Evolutionary conservation across 495 filamentous ascomycete species (phyloP), one percentile per base, ranked within the genome.

Genomic region (Penicillium tannophilum): DNA sequence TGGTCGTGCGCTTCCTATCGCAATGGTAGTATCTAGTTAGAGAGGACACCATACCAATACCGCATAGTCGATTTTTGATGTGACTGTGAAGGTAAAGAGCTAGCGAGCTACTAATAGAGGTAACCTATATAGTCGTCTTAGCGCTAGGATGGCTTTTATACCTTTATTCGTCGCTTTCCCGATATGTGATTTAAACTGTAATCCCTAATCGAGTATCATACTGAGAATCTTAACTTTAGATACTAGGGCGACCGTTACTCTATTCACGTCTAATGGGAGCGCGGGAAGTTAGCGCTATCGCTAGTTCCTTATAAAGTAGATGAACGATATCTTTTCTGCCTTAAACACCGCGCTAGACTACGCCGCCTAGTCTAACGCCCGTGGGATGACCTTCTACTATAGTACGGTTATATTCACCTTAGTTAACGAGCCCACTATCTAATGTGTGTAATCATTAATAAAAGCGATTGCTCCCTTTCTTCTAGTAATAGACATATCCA

Each of bases 401-500:
- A 23, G 44, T 54, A 19, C 43, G 46, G 42, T 49, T 28, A 28
- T 31, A 26, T 17, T 59, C 54, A 19, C 41, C 43, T 39, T 44
- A 20, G 14, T 10, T 23, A 42, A 36, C 33, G 26, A 6, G 42
- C 24, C 53, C 14, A 20, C 30, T 33, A 4, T 39, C 41, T 42
- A 19, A 36, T 10, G 42, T 6, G 43, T 46, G 9, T 39, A 55
- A 33, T 55, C 28, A 35, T 48, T 63, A 36, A 70, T 52, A 28
- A 68, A 73, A 9, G 64, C 60, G 11, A 59, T 49, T 31, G 52
- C 46, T 24, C 52, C 60, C 26, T 56, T 55, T 11, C 56, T 42
- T 57, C 48, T 43, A 41, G 65, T 60, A 36, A 64, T 62, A 45
- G 39, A 54, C 49, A 46, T 17, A 30, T 68, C 28, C 7, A 71